Percentiles rank a stretch among this genome's conserved stretches.
phyloP scores from a whole-genome alignment of 345 rosid species.

The Syzygium grande region DNA sequence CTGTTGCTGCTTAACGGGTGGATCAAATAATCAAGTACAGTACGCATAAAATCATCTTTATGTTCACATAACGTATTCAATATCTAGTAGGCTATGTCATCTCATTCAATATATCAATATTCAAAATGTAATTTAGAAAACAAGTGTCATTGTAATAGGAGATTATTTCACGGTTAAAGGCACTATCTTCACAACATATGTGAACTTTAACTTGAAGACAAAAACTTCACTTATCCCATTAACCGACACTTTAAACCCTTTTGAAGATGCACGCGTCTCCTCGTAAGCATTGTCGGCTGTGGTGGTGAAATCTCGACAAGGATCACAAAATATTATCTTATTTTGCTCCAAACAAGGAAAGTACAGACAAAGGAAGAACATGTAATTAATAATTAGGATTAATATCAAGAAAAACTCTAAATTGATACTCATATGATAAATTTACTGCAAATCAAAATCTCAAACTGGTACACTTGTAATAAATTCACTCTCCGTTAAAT shows the following conservation, averaged over 20 bases:
- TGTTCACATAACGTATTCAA: neutral
- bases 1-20: accelerated
- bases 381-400: no score
- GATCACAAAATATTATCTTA: neutral
- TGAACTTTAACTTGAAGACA: neutral
- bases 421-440: no score
- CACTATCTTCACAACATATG: neutral
- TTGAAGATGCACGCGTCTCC: neutral
- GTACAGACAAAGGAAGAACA: neutral
- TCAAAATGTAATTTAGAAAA: neutral
- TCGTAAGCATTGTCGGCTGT: neutral
- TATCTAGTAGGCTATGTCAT: neutral
- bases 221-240: neutral
- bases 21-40: neutral
- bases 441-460: no score
- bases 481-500: no score
- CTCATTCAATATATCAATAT: neutral
- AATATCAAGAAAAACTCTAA: no score
- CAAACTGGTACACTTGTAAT: no score
- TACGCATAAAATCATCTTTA: neutral
- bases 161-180: neutral
- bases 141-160: accelerated
- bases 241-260: neutral
- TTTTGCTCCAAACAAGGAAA: neutral
- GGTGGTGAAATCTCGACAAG: neutral